These are phyloP conservation scores for Plantago lanceolata DNA, from an alignment of 305 asterid species.

Conservation along the genomic window DNA sequence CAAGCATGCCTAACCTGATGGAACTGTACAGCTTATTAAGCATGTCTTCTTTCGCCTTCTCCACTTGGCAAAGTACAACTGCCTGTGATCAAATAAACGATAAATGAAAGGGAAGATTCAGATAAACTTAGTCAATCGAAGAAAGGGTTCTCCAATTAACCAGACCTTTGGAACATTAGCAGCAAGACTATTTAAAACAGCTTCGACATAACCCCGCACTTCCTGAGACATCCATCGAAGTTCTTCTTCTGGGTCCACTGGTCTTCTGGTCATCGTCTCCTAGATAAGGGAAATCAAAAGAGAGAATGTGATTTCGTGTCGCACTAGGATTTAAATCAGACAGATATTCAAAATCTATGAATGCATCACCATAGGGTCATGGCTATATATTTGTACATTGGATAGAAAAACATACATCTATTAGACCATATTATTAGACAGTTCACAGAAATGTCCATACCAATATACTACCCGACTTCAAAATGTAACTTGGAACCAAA, in stretches of 20 bases:
- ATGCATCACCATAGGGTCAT: not conserved
- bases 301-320: not conserved
- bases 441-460: slow-evolving; percentile 3
- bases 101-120: slow-evolving; percentile 22
- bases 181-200: slow-evolving; percentile 97
- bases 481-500: too few relatives aligned
- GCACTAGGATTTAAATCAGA: too few relatives aligned
- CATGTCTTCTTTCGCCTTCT: slow-evolving; percentile 99
- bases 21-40: slow-evolving; percentile 89
- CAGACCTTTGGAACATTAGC: slow-evolving; percentile 97
- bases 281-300: slow-evolving; percentile 21
- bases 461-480: too few relatives aligned
- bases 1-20: slow-evolving; percentile 47
- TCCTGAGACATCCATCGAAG: slow-evolving; percentile 99
- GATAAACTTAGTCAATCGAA: slow-evolving; percentile 11
- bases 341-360: not conserved
- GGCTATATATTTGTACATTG: too few relatives aligned
- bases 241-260: slow-evolving; percentile 98
- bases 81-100: slow-evolving; percentile 56
- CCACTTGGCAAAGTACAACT: slow-evolving; percentile 97
- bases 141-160: slow-evolving; percentile 11
- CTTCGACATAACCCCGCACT: slow-evolving; percentile 99
- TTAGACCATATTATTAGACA: not conserved
- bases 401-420: too few relatives aligned
- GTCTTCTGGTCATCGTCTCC: slow-evolving; percentile 96